Evolutionary conservation across 2,329 filamentous ascomycete genomes (phyloP).

Genomic region (Ascomycota sp.): DNA sequence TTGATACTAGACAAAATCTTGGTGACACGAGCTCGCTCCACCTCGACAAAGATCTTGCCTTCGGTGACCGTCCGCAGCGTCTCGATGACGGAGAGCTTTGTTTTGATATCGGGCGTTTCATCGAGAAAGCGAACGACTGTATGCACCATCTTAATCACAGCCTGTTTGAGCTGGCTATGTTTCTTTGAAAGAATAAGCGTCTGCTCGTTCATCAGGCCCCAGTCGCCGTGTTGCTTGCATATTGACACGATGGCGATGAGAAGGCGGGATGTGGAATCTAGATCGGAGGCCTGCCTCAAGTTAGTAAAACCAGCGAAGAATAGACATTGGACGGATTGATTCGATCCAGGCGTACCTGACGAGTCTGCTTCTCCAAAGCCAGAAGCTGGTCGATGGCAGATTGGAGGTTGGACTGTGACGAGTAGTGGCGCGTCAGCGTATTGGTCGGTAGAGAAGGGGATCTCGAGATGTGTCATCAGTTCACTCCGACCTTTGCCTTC

Average conservation of each 20-base stretch:
- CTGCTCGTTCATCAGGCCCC: conserved; percentile 91
- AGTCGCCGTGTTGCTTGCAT: conserved; percentile 83
- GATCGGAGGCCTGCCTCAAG: conserved; percentile 61
- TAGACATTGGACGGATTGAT: conserved; percentile 4
- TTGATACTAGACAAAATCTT: conserved; percentile 94
- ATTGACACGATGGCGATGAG: conserved; percentile 79
- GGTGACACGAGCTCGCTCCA: conserved; percentile 88
- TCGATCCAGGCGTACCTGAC: conserved; percentile 43
- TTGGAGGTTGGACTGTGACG: conserved; percentile 49
- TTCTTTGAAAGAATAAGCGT: conserved; percentile 94
- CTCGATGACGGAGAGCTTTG: conserved; percentile 85
- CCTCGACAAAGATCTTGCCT: conserved; percentile 99
- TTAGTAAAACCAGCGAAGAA: conserved; percentile 4
- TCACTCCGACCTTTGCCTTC: conserved; percentile 53
- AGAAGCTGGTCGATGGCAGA: conserved; percentile 86
- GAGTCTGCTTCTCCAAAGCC: conserved; percentile 82
- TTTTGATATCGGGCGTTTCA: conserved; percentile 64
- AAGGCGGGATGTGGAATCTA: conserved; percentile 81
- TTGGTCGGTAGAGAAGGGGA: background rate
- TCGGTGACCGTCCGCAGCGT: conserved; percentile 90
- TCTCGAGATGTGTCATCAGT: conserved; percentile 13
- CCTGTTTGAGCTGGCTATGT: conserved; percentile 98
- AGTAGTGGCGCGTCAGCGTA: background rate
- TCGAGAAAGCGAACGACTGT: conserved; percentile 84
- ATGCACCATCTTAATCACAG: conserved; percentile 97